Evolutionary conservation across 2,329 filamentous ascomycete species (phyloP), one percentile per base, ranked within the genome.

Genomic region (Penicillium decumbens): DNA sequence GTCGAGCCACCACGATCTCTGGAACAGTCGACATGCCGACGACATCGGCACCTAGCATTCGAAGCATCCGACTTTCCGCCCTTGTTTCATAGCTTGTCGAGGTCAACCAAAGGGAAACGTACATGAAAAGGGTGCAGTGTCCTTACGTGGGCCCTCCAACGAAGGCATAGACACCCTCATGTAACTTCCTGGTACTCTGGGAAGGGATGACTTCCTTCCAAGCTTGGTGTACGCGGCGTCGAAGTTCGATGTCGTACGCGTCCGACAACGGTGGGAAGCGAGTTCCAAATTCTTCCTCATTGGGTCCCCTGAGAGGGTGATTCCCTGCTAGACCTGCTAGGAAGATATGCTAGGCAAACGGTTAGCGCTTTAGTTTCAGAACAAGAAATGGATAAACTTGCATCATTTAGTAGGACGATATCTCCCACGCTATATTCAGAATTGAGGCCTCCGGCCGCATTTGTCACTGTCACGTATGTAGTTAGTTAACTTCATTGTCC

Each of bases 1-100:
- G 83, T 55, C 83, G 75, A 28, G 83, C 83, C 13, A 83, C 80
- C 43, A 86, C 77, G 45, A 85, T 83, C 62, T 87, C 83, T 6
- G 83, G 83, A 25, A 86, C 82, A 0, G 83, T 86, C 28, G 80
- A 84, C 83, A 87, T 86, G 12, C 83, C 83, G 1, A 86, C 83
- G n/a, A 85, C 71, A 61, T 86, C 83, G n/a, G 81, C 82, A 6
- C 83, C 82, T 6, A 85, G 67, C 41, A 72, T 72, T 33, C 75
- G 74, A 51, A 86, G 72, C 76, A 85, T 78, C 15, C 82, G 76
- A 61, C 81, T 84, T 63, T 85, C 82, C 1, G 82, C 81, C 52
- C 83, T 73, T 2, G 82, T 85, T 63, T 85, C 83, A 62, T 84
- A 85, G 42, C 77, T 80, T 43, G 45, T 45, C 20, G 41, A 23